A percentile compares a stretch with the other conserved stretches of the same genome.
These are phyloP conservation scores for Myxozyma sirexii DNA, from an alignment of 805 yeast genomes.

Conservation along the genomic window DNA sequence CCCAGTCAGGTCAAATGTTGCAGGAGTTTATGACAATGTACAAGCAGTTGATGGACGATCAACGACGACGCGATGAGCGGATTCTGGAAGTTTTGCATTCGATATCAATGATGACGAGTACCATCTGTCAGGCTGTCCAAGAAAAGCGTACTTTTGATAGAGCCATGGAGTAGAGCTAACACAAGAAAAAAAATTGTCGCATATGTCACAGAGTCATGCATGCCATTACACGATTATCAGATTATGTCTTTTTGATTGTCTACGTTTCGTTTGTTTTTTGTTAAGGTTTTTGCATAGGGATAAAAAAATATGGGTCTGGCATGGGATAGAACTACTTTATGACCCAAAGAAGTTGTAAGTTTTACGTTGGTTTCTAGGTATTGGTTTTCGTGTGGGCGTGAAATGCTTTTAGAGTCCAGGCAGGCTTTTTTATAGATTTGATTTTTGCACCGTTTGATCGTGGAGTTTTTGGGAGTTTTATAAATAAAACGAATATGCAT, in stretches of 20 bases:
- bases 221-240: background rate
- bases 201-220: background rate
- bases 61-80: constrained; percentile 21
- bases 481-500: no score
- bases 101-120: constrained; percentile 17
- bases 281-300: background rate
- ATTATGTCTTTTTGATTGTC: background rate
- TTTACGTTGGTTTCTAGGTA: no score
- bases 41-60: constrained; percentile 18
- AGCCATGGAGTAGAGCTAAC: background rate
- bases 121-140: constrained; percentile 10
- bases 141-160: background rate
- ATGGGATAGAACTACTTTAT: no score
- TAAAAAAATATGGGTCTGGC: no score
- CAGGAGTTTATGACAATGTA: constrained; percentile 18
- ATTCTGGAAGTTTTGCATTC: constrained; percentile 6
- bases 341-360: no score
- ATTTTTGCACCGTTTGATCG: no score
- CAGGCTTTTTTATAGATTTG: no score
- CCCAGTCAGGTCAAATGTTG: background rate
- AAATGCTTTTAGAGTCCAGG: no score
- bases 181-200: background rate
- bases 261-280: background rate
- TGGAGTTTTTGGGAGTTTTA: no score
- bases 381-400: no score